These are phyloP conservation scores for Chaetoceros tenuissimus DNA, from an alignment of 108 stramenopile species.

Conservation along the genomic window DNA sequence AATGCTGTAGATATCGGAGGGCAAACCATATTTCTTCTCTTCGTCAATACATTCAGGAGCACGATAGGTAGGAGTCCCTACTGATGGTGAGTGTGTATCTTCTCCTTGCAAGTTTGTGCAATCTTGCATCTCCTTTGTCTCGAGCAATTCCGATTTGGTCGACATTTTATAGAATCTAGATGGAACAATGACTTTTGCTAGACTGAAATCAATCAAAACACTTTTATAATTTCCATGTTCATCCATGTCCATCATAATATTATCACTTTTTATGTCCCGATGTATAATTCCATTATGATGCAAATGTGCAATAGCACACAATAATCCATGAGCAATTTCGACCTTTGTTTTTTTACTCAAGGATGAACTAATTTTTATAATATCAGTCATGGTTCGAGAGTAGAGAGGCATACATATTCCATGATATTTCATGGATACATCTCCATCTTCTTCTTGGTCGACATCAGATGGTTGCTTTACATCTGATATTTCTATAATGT, in stretches of 20 bases:
- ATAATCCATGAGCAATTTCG: constrained; percentile 55
- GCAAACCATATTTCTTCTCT: constrained; percentile 48
- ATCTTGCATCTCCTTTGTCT: background rate
- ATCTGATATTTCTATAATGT: constrained; percentile 64
- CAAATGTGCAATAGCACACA: constrained; percentile 77
- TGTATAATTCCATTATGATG: constrained; percentile 96
- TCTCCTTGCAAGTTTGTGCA: background rate
- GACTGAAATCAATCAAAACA: constrained; percentile 73
- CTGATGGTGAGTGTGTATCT: constrained; percentile 53
- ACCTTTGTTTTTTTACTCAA: constrained; percentile 37
- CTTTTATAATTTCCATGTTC: constrained; percentile 32
- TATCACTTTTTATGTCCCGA: constrained; percentile 96
- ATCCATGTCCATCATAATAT: constrained; percentile 69
- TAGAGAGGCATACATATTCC: constrained; percentile 73
- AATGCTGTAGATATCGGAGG: constrained; percentile 73
- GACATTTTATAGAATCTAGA: background rate
- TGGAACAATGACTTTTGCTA: constrained; percentile 58
- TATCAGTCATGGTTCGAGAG: constrained; percentile 30
- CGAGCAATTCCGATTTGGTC: background rate
- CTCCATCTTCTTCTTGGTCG: constrained; percentile 29
- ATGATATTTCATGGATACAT: constrained; percentile 11
- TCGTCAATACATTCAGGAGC: constrained; percentile 63
- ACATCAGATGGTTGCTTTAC: constrained; percentile 41
- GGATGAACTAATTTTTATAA: constrained; percentile 20
- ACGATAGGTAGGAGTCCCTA: constrained; percentile 64